Base-by-base conservation (phyloP, 108 stramenopile genomes). In the Asterionellopsis glacialis region DNA sequence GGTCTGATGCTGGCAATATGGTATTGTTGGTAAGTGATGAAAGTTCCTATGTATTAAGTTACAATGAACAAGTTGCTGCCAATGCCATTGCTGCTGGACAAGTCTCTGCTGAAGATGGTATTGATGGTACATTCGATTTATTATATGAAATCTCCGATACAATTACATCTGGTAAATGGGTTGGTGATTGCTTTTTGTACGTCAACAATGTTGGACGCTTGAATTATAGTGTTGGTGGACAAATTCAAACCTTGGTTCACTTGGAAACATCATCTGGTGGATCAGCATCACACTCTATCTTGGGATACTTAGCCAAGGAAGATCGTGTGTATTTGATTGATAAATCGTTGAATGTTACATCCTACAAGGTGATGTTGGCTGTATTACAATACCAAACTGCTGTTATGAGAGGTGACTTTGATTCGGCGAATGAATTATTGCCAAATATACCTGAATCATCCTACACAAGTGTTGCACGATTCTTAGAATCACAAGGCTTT, bases 111-210 rank as follows among this genome's bases (percentile, higher is more conserved):
- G 97, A 97, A 61, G 87, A 93, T 70, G 98, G 98, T 18, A 88
- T 99, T 16, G 97, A 97, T 45, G 96, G 91, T 44, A 83, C 95
- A 23, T 98, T 99, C 58, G 96, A 97, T 45, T 76, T 98, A 54
- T 64, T 96, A 50, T 93, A 87, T 66, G 95, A 98, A 72, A 90
- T 98, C 58, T 69, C 63, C 24, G 96, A 98, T 57, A 90, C 69
- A 52, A 91, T 98, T 67, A 82, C 82, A 21, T 92, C 94, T 43
- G 98, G 96, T 49, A 87, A 95, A 73, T 99, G 98, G 98, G 96
- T 98, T 33, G 98, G 98, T 13, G 98, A 97, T 63, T 98, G 97
- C 83, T 97, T 99, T 82, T 93, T 99, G 52, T 99, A 90, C 85
- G 88, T 95, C 56, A 98, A 95, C 78, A 76, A 77, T 59, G 69